Evolutionary conservation across 495 filamentous ascomycete genomes (phyloP).

Genomic region (Podospora bellae-mahoneyi): DNA sequence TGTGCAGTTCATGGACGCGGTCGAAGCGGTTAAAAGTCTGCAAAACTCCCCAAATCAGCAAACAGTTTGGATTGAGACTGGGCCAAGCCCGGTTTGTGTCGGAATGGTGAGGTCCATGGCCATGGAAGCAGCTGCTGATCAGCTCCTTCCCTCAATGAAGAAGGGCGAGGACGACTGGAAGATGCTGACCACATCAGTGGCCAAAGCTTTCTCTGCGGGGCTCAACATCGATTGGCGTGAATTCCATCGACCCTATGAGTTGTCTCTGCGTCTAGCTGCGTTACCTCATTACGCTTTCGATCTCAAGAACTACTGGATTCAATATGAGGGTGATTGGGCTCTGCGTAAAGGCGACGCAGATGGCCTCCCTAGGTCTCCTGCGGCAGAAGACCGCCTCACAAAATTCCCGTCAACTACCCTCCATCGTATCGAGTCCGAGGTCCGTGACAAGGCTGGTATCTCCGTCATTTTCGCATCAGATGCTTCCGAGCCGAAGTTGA

Average conservation of each 20-base stretch:
- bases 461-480: conserved; percentile 55
- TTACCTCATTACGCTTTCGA: conserved; percentile 72
- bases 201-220: conserved; percentile 57
- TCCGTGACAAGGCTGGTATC: conserved; percentile 38
- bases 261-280: conserved; percentile 54
- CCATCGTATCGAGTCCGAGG: conserved; percentile 45
- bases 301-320: conserved; percentile 78
- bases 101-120: conserved; percentile 62
- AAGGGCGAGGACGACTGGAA: conserved; percentile 55
- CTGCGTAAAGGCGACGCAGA: conserved; percentile 14
- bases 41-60: conserved; percentile 24
- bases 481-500: conserved; percentile 49
- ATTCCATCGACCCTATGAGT: conserved; percentile 64
- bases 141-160: conserved; percentile 48
- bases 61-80: conserved; percentile 58
- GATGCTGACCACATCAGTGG: conserved; percentile 53
- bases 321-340: conserved; percentile 58
- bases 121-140: conserved; percentile 40
- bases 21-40: conserved; percentile 28
- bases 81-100: conserved; percentile 61
- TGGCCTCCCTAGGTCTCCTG: conserved; percentile 20
- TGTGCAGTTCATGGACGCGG: conserved; percentile 41
- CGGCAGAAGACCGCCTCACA: conserved; percentile 49
- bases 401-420: conserved; percentile 41
- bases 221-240: conserved; percentile 67